These are phyloP conservation scores for Recurvomyces mirabilis DNA, from an alignment of 495 filamentous ascomycete genomes.

Conservation along the genomic window DNA sequence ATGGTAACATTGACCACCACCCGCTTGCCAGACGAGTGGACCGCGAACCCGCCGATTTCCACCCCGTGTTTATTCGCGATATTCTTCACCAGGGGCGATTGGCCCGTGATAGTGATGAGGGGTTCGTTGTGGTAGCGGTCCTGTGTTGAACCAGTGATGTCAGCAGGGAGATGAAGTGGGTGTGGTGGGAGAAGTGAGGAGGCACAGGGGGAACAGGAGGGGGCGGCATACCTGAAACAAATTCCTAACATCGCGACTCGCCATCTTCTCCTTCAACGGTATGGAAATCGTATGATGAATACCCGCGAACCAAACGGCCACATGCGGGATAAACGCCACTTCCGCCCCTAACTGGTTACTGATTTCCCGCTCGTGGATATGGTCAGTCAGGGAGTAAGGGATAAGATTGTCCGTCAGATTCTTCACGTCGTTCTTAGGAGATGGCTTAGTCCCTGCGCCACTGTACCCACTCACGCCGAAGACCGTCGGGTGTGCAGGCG, in stretches of 20 bases:
- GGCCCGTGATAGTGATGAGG: slow-evolving; percentile 82
- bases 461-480: slow-evolving; percentile 96
- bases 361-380: slow-evolving; percentile 94
- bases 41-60: slow-evolving; percentile 90
- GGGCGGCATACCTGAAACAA: too few relatives aligned
- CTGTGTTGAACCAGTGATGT: too few relatives aligned
- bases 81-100: slow-evolving; percentile 75
- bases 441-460: slow-evolving; percentile 91
- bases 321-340: slow-evolving; percentile 87
- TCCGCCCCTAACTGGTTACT: slow-evolving; percentile 61
- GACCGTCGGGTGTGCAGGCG: slow-evolving; percentile 61
- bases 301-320: slow-evolving; percentile 95
- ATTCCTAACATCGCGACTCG: slow-evolving; percentile 81
- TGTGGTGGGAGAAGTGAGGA: too few relatives aligned
- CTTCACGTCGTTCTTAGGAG: slow-evolving; percentile 89
- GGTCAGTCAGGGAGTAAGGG: slow-evolving; percentile 84
- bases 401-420: slow-evolving; percentile 82
- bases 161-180: too few relatives aligned
- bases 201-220: too few relatives aligned
- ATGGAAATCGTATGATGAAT: slow-evolving; percentile 87
- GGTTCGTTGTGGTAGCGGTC: slow-evolving; percentile 92
- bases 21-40: slow-evolving; percentile 75
- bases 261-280: slow-evolving; percentile 72
- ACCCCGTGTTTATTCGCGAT: slow-evolving; percentile 87
- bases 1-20: slow-evolving; percentile 96